phyloP scores from a whole-genome alignment of 805 yeast genomes.

The Pachysolen tannophilus region DNA sequence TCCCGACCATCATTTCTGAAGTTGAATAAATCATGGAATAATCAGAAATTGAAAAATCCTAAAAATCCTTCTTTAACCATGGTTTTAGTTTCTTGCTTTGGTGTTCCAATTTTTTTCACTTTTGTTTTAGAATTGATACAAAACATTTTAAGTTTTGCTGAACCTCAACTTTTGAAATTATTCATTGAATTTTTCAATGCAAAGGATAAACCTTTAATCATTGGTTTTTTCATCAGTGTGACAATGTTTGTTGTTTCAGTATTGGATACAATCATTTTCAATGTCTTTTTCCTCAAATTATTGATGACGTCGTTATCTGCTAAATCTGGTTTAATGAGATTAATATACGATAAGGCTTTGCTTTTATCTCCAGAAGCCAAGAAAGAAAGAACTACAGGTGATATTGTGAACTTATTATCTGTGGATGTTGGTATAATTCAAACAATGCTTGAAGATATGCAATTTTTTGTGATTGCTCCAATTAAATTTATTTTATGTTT shows the following conservation, averaged over 20 bases:
- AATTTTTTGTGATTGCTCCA: conserved; percentile 29
- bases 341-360: conserved; percentile 56
- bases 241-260: conserved; percentile 49
- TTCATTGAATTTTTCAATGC: conserved; percentile 29
- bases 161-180: conserved; percentile 37
- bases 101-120: not conserved
- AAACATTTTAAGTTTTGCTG: conserved; percentile 19
- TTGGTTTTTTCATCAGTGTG: conserved; percentile 48
- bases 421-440: conserved; percentile 57
- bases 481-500: conserved; percentile 36
- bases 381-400: conserved; percentile 50
- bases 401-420: conserved; percentile 56
- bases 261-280: conserved; percentile 46
- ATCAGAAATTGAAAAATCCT: not conserved
- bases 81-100: not conserved
- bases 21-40: not conserved
- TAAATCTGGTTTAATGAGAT: conserved; percentile 47
- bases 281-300: conserved; percentile 38
- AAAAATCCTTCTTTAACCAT: not conserved
- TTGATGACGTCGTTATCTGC: conserved; percentile 34
- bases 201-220: conserved; percentile 27
- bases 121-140: not conserved
- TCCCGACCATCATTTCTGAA: no score
- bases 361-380: conserved; percentile 49
- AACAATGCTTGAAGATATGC: conserved; percentile 21